Conservation (phyloP, 2,329 filamentous ascomycete species). For the Tetracladium maxilliforme region DNA sequence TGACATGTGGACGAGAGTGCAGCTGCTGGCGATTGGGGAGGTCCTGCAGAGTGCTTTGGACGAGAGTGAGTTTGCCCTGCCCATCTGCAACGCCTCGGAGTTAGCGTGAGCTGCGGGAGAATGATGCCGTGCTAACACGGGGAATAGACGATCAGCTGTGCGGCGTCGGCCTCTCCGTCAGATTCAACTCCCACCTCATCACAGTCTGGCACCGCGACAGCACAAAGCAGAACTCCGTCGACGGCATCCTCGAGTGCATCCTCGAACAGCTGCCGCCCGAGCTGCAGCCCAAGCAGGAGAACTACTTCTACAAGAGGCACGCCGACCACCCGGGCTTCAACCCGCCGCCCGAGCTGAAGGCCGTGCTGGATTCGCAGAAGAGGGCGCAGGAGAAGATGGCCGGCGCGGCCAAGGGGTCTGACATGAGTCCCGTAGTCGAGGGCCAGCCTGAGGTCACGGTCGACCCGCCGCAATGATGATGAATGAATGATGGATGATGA, state of each 20-base stretch:
- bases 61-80: slow-evolving; percentile 33
- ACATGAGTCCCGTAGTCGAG: slow-evolving; percentile 7
- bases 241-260: slow-evolving; percentile 58
- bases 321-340: slow-evolving; percentile 76
- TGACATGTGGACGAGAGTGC: slow-evolving; percentile 69
- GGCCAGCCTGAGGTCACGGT: not conserved
- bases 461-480: not conserved
- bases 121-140: not conserved
- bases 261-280: slow-evolving; percentile 60
- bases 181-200: slow-evolving; percentile 80
- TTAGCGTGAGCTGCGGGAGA: not conserved
- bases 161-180: slow-evolving; percentile 73
- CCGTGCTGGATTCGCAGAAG: slow-evolving; percentile 40
- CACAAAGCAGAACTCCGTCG: slow-evolving; percentile 63
- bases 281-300: slow-evolving; percentile 53
- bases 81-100: not conserved
- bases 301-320: slow-evolving; percentile 82
- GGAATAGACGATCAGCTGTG: slow-evolving; percentile 67
- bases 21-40: slow-evolving; percentile 73
- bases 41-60: slow-evolving; percentile 61
- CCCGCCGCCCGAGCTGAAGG: slow-evolving; percentile 42
- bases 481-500: too few species aligned
- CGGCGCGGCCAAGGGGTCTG: slow-evolving; percentile 10
- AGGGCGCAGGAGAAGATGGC: slow-evolving; percentile 23
- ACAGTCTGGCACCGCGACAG: slow-evolving; percentile 89